A percentile compares a stretch with the other conserved stretches of the same genome.
Conservation (phyloP, 2,329 filamentous ascomycete species). For the Chaetomiaceae sp. region DNA sequence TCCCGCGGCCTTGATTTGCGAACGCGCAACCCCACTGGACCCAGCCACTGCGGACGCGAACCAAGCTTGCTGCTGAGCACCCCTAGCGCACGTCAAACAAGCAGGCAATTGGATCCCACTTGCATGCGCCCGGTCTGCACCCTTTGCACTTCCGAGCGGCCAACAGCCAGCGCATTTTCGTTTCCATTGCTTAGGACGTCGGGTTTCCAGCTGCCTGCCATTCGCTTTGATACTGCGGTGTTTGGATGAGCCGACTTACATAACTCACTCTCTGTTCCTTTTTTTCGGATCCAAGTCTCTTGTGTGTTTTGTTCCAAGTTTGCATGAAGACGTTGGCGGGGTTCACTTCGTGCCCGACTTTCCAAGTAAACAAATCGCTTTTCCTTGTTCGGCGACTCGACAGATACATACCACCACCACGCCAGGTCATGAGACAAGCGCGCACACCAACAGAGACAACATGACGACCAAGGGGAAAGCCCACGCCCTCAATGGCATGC, state of each 20-base stretch:
- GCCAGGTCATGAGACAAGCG: slow-evolving; percentile 17
- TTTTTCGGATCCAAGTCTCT: neutral
- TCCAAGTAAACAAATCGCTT: slow-evolving; percentile 22
- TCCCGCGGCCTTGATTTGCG: slow-evolving; percentile 1
- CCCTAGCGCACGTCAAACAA: slow-evolving; percentile 6
- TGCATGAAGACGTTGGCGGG: neutral
- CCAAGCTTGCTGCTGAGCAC: slow-evolving; percentile 1
- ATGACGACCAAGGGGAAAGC: slow-evolving; percentile 53
- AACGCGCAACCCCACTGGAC: slow-evolving; percentile 13
- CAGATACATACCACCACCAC: neutral
- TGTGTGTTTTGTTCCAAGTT: neutral
- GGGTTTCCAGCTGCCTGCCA: neutral
- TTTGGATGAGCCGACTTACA: no score
- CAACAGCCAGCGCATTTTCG: slow-evolving; percentile 1
- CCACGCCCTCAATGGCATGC: slow-evolving; percentile 58
- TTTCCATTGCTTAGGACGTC: neutral
- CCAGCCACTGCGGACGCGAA: slow-evolving; percentile 22
- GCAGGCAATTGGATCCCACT: slow-evolving; percentile 7
- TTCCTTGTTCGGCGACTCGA: neutral
- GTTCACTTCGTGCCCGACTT: no score
- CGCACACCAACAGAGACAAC: slow-evolving; percentile 20
- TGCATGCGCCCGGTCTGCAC: slow-evolving; percentile 3
- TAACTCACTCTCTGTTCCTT: neutral
- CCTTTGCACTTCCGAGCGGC: neutral
- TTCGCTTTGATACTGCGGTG: neutral